These are phyloP conservation scores for Chalciporus pseudorubinellus DNA, from an alignment of 768 basidiomycete genomes.

Conservation along the genomic window DNA sequence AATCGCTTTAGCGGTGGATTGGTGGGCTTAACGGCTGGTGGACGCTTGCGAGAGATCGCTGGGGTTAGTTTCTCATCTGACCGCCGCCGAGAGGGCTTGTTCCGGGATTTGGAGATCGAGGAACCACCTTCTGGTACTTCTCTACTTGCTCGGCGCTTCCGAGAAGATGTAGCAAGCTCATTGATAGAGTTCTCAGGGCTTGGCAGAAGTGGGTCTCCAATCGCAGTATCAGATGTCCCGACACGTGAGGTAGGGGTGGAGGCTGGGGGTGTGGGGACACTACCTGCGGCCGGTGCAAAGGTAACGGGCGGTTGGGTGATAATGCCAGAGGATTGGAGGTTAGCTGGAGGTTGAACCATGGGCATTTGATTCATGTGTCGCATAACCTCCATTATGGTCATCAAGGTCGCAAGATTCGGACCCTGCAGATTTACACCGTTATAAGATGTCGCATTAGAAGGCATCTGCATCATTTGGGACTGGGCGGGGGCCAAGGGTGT, in stretches of 20 bases:
- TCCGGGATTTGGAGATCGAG: slow-evolving; percentile 4
- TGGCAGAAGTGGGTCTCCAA: not conserved
- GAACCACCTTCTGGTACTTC: slow-evolving; percentile 10
- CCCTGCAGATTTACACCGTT: slow-evolving; percentile 14
- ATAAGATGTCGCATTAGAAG: slow-evolving; percentile 5
- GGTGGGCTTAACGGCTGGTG: slow-evolving; percentile 14
- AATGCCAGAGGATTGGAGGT: slow-evolving; percentile 1
- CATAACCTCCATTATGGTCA: slow-evolving; percentile 33
- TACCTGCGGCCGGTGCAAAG: not conserved
- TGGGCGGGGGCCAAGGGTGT: slow-evolving; percentile 16
- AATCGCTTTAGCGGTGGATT: slow-evolving; percentile 19
- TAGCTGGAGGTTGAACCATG: slow-evolving; percentile 14
- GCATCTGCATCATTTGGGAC: slow-evolving; percentile 13
- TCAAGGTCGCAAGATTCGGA: slow-evolving; percentile 24
- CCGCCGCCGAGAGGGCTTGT: not conserved
- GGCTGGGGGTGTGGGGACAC: not conserved
- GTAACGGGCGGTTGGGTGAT: slow-evolving; percentile 5
- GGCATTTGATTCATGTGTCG: slow-evolving; percentile 25
- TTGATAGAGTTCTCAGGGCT: slow-evolving; percentile 4
- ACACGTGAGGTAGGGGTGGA: not conserved
- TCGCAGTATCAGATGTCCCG: not conserved
- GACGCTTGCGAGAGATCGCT: slow-evolving; percentile 24
- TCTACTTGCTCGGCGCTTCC: slow-evolving; percentile 3
- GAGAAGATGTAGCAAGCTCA: slow-evolving; percentile 1
- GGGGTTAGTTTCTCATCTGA: slow-evolving; percentile 9